phyloP scores from a whole-genome alignment of 768 basidiomycete species.

The Melanogaster broomeanus region DNA sequence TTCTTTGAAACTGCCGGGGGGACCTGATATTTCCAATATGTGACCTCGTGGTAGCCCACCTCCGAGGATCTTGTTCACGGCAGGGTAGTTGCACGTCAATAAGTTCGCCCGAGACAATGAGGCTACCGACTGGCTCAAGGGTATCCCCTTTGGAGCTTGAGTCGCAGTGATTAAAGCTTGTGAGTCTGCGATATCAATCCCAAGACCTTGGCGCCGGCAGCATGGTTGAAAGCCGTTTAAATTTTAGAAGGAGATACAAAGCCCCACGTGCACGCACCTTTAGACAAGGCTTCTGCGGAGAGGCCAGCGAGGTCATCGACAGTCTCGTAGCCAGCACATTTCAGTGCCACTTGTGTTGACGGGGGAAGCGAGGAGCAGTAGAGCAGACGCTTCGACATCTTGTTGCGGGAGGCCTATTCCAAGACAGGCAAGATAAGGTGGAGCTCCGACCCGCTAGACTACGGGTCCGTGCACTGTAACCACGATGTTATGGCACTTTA shows the following conservation, averaged over 20 bases:
- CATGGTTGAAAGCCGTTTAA: not conserved
- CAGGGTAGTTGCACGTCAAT: slow-evolving; percentile 35
- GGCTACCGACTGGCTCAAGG: slow-evolving; percentile 61
- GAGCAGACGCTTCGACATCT: slow-evolving; percentile 47
- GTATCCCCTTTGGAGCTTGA: slow-evolving; percentile 32
- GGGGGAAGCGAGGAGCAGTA: slow-evolving; percentile 46
- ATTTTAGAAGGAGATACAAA: not conserved
- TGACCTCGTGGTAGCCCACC: slow-evolving; percentile 64
- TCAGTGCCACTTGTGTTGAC: slow-evolving; percentile 47
- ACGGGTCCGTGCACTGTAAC: not conserved
- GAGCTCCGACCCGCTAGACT: too few relatives aligned
- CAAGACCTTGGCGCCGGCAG: slow-evolving; percentile 44
- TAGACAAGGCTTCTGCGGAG: slow-evolving; percentile 48
- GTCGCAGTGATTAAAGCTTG: slow-evolving; percentile 47
- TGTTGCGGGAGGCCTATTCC: not conserved
- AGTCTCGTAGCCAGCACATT: slow-evolving; percentile 58
- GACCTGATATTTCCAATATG: slow-evolving; percentile 74
- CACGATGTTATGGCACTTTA: slow-evolving; percentile 5
- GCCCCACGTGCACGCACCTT: slow-evolving; percentile 39
- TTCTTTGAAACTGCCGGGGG: slow-evolving; percentile 72
- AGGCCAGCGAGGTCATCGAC: slow-evolving; percentile 49
- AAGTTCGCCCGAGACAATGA: slow-evolving; percentile 29
- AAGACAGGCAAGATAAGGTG: not conserved
- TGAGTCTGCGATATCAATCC: slow-evolving; percentile 46
- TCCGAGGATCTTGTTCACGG: slow-evolving; percentile 59